Evolutionary conservation across 768 basidiomycete species (phyloP).

Genomic region (Mycena metata): DNA sequence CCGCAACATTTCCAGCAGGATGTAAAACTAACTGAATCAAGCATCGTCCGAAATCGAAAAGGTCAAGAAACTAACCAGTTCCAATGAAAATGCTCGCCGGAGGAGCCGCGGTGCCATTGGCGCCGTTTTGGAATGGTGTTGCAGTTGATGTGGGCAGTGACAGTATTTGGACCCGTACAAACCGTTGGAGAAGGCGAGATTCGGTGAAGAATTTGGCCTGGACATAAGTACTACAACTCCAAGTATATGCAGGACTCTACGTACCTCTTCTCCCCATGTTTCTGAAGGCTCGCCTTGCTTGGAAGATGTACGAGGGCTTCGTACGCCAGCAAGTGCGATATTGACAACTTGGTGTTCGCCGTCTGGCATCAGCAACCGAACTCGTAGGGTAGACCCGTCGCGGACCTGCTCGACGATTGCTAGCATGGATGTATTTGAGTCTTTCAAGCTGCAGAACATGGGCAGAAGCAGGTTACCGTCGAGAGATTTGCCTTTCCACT

Average conservation of each 20-base stretch:
- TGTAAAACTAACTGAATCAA: constrained; percentile 72
- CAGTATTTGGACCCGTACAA: constrained; percentile 81
- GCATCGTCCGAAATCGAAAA: constrained; percentile 8
- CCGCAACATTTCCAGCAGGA: constrained; percentile 95
- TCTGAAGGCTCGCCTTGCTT: constrained; percentile 86
- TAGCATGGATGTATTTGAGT: constrained; percentile 47
- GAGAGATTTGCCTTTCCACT: constrained; percentile 92
- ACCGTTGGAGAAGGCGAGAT: constrained; percentile 84
- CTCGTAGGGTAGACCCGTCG: constrained; percentile 91
- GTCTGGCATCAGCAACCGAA: constrained; percentile 89
- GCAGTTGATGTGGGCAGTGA: constrained; percentile 85
- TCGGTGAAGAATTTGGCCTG: constrained; percentile 97
- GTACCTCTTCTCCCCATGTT: constrained; percentile 90
- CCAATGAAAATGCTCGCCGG: constrained; percentile 93
- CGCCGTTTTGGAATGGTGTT: constrained; percentile 80
- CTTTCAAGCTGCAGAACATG: neutral
- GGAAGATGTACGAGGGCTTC: constrained; percentile 76
- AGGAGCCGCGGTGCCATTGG: constrained; percentile 65
- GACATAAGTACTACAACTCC: constrained; percentile 9
- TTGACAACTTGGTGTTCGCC: constrained; percentile 93
- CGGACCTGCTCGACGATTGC: constrained; percentile 95
- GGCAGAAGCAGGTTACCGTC: constrained; percentile 69
- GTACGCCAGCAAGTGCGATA: constrained; percentile 86
- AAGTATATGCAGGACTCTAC: constrained; percentile 39
- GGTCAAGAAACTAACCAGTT: constrained; percentile 62